phyloP scores from a whole-genome alignment of 2,329 filamentous ascomycete species.

The Intubia oerlemansii region DNA sequence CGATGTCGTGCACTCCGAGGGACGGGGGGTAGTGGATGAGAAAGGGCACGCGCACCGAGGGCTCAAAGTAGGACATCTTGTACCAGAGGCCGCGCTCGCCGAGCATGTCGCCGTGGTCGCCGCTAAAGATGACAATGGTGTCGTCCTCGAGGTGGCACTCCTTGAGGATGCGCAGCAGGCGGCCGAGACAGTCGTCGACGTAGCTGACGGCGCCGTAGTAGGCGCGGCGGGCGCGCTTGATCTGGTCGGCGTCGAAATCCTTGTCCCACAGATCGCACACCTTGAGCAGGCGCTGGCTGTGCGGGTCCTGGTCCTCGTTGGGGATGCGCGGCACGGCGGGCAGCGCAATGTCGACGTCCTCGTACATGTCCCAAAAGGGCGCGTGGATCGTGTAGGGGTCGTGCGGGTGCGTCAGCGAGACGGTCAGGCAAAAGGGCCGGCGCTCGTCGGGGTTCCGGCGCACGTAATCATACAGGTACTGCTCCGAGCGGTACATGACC shows the following conservation, averaged over 20 bases:
- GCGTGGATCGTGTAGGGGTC: slow-evolving; percentile 88
- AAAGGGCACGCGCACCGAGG: slow-evolving; percentile 73
- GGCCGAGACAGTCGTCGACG: slow-evolving; percentile 80
- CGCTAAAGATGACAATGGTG: slow-evolving; percentile 81
- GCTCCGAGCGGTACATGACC: slow-evolving; percentile 76
- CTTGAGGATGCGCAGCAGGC: slow-evolving; percentile 56
- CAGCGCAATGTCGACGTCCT: slow-evolving; percentile 68
- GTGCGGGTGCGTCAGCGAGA: slow-evolving; percentile 85
- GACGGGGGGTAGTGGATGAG: slow-evolving; percentile 56
- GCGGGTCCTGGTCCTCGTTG: slow-evolving; percentile 64
- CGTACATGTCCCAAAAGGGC: slow-evolving; percentile 85
- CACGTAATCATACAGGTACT: slow-evolving; percentile 80
- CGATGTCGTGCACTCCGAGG: slow-evolving; percentile 18
- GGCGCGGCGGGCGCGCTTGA: slow-evolving; percentile 65
- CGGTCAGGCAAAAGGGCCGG: slow-evolving; percentile 68
- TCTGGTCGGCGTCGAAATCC: slow-evolving; percentile 65
- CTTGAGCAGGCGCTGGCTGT: slow-evolving; percentile 70
- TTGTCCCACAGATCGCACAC: slow-evolving; percentile 75
- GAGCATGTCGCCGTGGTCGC: slow-evolving; percentile 91
- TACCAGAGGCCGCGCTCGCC: slow-evolving; percentile 76
- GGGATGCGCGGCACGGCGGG: slow-evolving; percentile 60
- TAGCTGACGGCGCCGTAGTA: slow-evolving; percentile 91
- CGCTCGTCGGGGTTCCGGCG: slow-evolving; percentile 51
- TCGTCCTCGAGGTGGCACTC: slow-evolving; percentile 62
- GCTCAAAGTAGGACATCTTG: slow-evolving; percentile 95